Percentiles rank a stretch among this genome's conserved stretches.
Conservation (phyloP, 2,329 filamentous ascomycete species). For the Neocucurbitaria cava region DNA sequence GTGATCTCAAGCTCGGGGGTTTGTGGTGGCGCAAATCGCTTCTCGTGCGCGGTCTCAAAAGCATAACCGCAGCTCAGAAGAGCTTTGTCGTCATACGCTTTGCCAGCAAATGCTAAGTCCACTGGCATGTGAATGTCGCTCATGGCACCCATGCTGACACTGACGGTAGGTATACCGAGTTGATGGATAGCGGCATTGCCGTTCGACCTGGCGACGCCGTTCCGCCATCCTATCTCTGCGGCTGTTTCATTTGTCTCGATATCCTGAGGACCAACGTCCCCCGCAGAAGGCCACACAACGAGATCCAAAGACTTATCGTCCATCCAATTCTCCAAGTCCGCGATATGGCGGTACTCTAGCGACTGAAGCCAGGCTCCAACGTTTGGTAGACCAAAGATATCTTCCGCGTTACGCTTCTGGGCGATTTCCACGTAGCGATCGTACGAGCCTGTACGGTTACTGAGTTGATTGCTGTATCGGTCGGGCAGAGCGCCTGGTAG, state of each 20-base stretch:
- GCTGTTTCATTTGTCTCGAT: neutral
- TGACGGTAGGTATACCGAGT: constrained; percentile 61
- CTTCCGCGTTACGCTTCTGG: too few relatives aligned
- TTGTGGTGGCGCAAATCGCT: constrained; percentile 11
- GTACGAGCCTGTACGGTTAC: too few relatives aligned
- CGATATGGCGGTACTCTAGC: too few relatives aligned
- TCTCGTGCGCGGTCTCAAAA: constrained; percentile 13
- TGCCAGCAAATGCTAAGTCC: constrained; percentile 59
- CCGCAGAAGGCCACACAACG: constrained; percentile 57
- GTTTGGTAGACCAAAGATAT: too few relatives aligned
- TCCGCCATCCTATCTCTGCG: constrained; percentile 31
- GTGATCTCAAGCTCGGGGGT: too few relatives aligned
- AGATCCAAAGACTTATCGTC: too few relatives aligned
- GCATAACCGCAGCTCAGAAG: constrained; percentile 25
- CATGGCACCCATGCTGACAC: constrained; percentile 60
- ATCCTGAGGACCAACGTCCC: constrained; percentile 56
- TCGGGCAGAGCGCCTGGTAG: too few relatives aligned
- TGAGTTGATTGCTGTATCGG: too few relatives aligned
- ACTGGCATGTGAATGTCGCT: constrained; percentile 57
- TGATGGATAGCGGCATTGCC: constrained; percentile 61
- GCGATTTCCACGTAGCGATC: too few relatives aligned
- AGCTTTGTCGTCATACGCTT: constrained; percentile 54
- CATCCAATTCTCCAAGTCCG: too few relatives aligned
- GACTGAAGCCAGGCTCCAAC: too few relatives aligned
- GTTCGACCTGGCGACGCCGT: constrained; percentile 61